phyloP scores from a whole-genome alignment of 805 yeast genomes.

The Candida easanensis region DNA sequence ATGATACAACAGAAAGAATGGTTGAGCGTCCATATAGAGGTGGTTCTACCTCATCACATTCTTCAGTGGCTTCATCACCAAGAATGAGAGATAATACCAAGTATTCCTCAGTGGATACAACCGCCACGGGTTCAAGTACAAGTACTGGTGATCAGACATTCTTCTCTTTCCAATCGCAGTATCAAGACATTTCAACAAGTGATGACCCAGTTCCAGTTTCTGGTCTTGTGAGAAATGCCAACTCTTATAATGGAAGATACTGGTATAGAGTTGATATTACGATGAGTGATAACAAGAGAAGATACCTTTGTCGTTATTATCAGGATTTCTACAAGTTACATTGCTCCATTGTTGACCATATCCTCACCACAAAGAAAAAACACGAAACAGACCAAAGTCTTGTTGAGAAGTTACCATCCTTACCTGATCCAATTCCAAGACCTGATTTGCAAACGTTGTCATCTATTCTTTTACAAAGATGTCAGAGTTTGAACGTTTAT shows the following conservation, averaged over 20 bases:
- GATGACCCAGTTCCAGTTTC: conserved; percentile 29
- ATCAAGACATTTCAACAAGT: background rate
- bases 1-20: conserved; percentile 1
- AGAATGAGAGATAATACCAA: conserved; percentile 7
- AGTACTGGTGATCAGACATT: conserved; percentile 4
- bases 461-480: conserved; percentile 33
- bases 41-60: conserved; percentile 1
- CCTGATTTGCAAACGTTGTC: conserved; percentile 31
- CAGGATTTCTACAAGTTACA: conserved; percentile 51
- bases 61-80: conserved; percentile 2
- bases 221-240: conserved; percentile 39
- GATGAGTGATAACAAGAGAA: conserved; percentile 34
- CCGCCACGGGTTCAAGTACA: conserved; percentile 2
- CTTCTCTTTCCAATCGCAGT: conserved; percentile 4
- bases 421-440: conserved; percentile 48
- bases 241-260: conserved; percentile 40
- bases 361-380: conserved; percentile 11
- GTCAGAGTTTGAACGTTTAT: conserved; percentile 40
- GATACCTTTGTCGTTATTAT: conserved; percentile 45
- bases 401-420: conserved; percentile 34
- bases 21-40: conserved; percentile 2
- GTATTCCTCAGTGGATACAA: conserved; percentile 8
- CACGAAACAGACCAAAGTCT: conserved; percentile 1
- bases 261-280: conserved; percentile 50
- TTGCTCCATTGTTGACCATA: conserved; percentile 29